Conservation (phyloP, 371 early-diverging fungal species). For the Mucor piriformis region DNA sequence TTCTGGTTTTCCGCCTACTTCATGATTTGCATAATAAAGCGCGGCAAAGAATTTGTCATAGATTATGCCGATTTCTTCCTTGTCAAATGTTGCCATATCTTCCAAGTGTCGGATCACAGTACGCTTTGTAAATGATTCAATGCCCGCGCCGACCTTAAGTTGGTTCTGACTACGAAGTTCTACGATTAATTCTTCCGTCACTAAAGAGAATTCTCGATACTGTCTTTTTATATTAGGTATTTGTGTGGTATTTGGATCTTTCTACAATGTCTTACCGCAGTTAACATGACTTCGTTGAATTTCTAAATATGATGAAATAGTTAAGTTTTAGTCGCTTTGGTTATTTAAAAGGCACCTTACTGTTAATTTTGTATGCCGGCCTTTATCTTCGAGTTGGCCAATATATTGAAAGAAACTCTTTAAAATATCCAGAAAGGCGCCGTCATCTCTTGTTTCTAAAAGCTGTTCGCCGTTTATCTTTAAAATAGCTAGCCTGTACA, state of each 20-base stretch:
- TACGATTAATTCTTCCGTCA: conserved; percentile 77
- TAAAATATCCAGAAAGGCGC: conserved; percentile 82
- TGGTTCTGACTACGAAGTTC: conserved; percentile 87
- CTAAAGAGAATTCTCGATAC: conserved; percentile 85
- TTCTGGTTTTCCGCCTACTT: conserved; percentile 20
- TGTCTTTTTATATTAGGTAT: background rate
- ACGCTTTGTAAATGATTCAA: conserved; percentile 92
- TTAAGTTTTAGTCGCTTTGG: background rate
- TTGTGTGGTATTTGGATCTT: background rate
- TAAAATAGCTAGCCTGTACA: conserved; percentile 68
- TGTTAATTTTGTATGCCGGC: conserved; percentile 58
- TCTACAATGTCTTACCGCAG: conserved; percentile 64
- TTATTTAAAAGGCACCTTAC: conserved; percentile 20
- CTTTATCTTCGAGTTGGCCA: conserved; percentile 67
- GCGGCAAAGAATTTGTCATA: conserved; percentile 90
- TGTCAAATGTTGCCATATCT: conserved; percentile 74
- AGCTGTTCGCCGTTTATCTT: conserved; percentile 91
- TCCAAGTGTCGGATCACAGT: conserved; percentile 81
- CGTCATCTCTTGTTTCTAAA: conserved; percentile 86
- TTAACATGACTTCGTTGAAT: conserved; percentile 89
- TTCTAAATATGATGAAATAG: conserved; percentile 34
- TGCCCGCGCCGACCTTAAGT: conserved; percentile 90
- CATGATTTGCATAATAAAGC: conserved; percentile 68
- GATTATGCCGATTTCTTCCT: conserved; percentile 84
- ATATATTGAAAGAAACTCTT: conserved; percentile 76